phyloP scores from a whole-genome alignment of 1,139 yeast genomes.

The Suhomyces anneliseae region DNA sequence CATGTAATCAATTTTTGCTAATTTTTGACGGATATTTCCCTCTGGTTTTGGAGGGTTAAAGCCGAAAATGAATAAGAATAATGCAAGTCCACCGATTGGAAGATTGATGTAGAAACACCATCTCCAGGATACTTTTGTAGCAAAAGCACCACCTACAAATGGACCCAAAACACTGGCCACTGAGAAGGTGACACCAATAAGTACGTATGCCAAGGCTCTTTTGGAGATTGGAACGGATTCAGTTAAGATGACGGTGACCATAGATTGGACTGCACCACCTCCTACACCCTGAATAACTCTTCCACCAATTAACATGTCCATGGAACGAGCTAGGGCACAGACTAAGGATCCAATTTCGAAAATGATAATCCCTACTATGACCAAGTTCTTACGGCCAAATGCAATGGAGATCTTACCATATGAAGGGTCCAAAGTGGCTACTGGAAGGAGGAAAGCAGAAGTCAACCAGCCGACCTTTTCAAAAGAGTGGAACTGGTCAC shows the following conservation, averaged over 20 bases:
- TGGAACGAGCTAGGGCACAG: constrained; percentile 54
- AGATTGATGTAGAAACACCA: constrained; percentile 77
- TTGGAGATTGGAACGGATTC: constrained; percentile 62
- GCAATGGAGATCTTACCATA: constrained; percentile 64
- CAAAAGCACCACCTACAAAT: constrained; percentile 65
- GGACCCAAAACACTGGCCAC: constrained; percentile 64
- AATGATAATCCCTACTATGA: constrained; percentile 49
- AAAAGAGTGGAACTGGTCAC: constrained; percentile 52
- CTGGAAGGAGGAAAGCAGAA: constrained; percentile 59
- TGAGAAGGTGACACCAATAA: constrained; percentile 54
- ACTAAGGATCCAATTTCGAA: constrained; percentile 66
- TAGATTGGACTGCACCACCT: constrained; percentile 66
- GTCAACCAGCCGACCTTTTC: constrained; percentile 62
- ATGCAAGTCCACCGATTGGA: constrained; percentile 64
- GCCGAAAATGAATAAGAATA: constrained; percentile 42
- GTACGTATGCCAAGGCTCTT: constrained; percentile 52
- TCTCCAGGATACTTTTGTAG: constrained; percentile 65
- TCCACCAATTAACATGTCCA: constrained; percentile 67
- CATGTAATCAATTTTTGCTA: constrained; percentile 46
- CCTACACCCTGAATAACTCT: constrained; percentile 73
- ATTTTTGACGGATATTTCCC: constrained; percentile 41
- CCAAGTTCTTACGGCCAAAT: constrained; percentile 58
- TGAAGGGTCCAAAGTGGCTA: constrained; percentile 56
- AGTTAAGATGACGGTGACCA: constrained; percentile 58
- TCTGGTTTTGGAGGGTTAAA: constrained; percentile 57